These are phyloP conservation scores for Cladosporium sp. DNA, from an alignment of 2,329 filamentous ascomycete genomes.

Conservation along the genomic window DNA sequence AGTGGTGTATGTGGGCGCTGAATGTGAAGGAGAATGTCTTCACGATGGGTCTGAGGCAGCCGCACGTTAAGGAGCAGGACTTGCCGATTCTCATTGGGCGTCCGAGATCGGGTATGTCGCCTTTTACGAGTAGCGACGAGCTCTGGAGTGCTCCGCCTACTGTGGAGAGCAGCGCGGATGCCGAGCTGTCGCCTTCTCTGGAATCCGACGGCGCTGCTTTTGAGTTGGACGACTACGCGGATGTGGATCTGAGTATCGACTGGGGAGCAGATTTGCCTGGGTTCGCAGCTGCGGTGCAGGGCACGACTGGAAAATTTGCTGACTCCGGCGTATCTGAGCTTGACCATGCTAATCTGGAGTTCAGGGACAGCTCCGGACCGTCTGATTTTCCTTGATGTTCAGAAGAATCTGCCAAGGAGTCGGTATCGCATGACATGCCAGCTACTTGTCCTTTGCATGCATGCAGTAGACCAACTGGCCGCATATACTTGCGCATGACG, in stretches of 20 bases:
- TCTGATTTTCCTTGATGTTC: no score
- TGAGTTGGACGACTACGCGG: not conserved
- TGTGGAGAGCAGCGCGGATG: not conserved
- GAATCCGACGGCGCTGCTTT: not conserved
- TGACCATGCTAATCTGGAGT: not conserved
- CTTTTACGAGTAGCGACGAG: not conserved
- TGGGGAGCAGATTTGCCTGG: conserved; percentile 2
- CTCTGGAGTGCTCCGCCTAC: not conserved
- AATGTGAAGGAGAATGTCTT: conserved; percentile 9
- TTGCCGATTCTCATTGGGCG: not conserved
- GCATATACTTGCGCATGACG: no score
- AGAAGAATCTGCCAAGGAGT: no score
- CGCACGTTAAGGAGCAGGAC: conserved; percentile 4
- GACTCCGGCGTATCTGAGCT: not conserved
- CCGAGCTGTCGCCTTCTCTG: not conserved
- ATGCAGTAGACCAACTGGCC: no score
- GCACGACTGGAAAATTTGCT: not conserved
- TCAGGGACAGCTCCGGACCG: not conserved
- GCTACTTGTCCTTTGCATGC: no score
- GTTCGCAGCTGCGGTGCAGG: not conserved
- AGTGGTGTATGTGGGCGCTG: conserved; percentile 10
- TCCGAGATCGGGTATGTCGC: not conserved
- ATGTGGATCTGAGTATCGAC: conserved; percentile 3
- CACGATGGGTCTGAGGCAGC: conserved; percentile 10
- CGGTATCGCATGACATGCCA: no score